These are phyloP conservation scores for Fusarium dimerum DNA, from an alignment of 2,329 filamentous ascomycete genomes.

Conservation along the genomic window DNA sequence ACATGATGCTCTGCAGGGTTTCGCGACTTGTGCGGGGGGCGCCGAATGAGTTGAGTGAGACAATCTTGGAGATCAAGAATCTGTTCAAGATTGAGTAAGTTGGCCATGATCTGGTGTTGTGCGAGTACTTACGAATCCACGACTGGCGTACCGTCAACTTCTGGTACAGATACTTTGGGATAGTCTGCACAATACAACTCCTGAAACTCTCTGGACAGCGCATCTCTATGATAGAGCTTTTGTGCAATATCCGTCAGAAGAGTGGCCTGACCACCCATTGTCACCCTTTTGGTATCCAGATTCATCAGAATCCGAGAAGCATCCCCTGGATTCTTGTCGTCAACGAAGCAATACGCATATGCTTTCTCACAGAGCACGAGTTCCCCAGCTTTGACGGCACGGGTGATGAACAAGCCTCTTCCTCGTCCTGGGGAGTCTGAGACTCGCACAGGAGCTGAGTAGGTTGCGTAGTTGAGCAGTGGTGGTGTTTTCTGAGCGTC, in stretches of 20 bases:
- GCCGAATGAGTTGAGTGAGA: conserved; percentile 46
- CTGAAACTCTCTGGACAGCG: conserved; percentile 4
- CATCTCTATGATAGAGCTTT: conserved; percentile 46
- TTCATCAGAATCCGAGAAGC: conserved; percentile 39
- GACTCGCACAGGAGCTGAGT: conserved; percentile 42
- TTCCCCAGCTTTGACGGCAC: conserved; percentile 48
- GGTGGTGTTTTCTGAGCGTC: conserved; percentile 40
- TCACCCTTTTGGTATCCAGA: conserved; percentile 30
- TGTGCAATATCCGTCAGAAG: conserved; percentile 45
- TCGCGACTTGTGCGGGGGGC: conserved; percentile 24
- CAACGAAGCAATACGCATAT: conserved; percentile 42
- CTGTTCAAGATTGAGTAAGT: conserved; percentile 23
- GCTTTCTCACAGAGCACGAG: conserved; percentile 59
- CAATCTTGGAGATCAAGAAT: conserved; percentile 47
- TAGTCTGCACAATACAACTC: conserved; percentile 45
- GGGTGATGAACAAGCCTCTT: conserved; percentile 52
- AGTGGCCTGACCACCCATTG: conserved; percentile 40
- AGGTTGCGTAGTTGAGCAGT: conserved; percentile 50
- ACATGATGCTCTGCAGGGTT: background rate
- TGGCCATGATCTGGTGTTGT: background rate
- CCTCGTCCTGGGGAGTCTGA: conserved; percentile 42
- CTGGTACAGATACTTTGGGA: conserved; percentile 12
- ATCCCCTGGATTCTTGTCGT: conserved; percentile 17
- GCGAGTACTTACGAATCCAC: conserved; percentile 45
- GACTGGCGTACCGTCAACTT: conserved; percentile 39